These are phyloP conservation scores for Pichia deserticola DNA, from an alignment of 805 yeast genomes.

Conservation along the genomic window DNA sequence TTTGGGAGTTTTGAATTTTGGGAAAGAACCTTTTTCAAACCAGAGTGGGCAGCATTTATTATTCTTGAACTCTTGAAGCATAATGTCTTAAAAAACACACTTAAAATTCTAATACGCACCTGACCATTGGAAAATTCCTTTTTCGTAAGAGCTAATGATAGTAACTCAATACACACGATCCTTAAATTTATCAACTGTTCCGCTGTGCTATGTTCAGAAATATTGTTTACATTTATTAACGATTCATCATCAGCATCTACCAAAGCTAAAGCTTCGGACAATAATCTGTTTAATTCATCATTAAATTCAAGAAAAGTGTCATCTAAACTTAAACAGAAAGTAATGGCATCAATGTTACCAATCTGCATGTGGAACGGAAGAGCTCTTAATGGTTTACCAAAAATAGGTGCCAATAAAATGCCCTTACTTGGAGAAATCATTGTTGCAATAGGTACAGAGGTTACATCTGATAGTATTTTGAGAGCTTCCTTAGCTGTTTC, in stretches of 20 bases:
- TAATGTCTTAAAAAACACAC: slow-evolving; percentile 90
- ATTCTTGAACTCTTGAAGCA: slow-evolving; percentile 79
- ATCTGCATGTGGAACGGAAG: slow-evolving; percentile 98
- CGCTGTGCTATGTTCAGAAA: slow-evolving; percentile 79
- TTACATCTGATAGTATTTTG: slow-evolving; percentile 57
- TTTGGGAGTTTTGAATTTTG: slow-evolving; percentile 88
- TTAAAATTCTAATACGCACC: slow-evolving; percentile 76
- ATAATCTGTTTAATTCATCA: slow-evolving; percentile 78
- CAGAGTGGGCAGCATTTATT: slow-evolving; percentile 89
- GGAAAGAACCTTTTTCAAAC: slow-evolving; percentile 72
- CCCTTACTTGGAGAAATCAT: slow-evolving; percentile 79
- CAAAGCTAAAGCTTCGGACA: slow-evolving; percentile 84
- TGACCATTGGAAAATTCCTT: slow-evolving; percentile 67
- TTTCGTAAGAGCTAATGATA: slow-evolving; percentile 76
- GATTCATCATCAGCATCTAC: slow-evolving; percentile 98
- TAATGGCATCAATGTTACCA: slow-evolving; percentile 96
- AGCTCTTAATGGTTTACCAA: slow-evolving; percentile 94
- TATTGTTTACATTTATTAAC: slow-evolving; percentile 76
- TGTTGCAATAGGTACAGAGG: slow-evolving; percentile 60
- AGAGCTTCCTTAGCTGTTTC: slow-evolving; percentile 72
- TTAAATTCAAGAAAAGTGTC: slow-evolving; percentile 77
- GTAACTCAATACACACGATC: slow-evolving; percentile 78
- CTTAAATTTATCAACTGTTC: slow-evolving; percentile 82
- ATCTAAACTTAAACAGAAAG: slow-evolving; percentile 77
- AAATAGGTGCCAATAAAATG: slow-evolving; percentile 82